These are phyloP conservation scores for Trichosporon faecale DNA, from an alignment of 1,284 basidiomycete genomes.

Conservation along the genomic window DNA sequence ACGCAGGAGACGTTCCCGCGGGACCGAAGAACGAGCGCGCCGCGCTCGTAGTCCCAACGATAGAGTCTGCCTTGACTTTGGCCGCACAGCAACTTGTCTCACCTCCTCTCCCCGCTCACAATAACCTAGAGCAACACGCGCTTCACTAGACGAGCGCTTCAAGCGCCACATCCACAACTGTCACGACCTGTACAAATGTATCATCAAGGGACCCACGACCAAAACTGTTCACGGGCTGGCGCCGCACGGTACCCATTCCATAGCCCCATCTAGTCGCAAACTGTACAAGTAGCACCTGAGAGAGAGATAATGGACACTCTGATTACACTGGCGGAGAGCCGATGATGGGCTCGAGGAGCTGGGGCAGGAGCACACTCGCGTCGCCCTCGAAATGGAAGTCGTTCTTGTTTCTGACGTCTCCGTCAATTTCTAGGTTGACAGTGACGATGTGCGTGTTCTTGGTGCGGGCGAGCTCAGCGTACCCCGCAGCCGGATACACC, in stretches of 20 bases:
- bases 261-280: background rate
- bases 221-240: background rate
- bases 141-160: background rate
- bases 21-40: background rate
- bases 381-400: slow-evolving; percentile 21
- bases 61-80: too few species aligned
- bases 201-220: background rate
- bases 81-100: too few species aligned
- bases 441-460: slow-evolving; percentile 14
- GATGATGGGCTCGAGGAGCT: slow-evolving; percentile 17
- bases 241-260: background rate
- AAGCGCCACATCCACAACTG: background rate
- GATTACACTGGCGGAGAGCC: background rate
- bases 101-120: background rate
- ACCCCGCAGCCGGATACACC: slow-evolving; percentile 20
- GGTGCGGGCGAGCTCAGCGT: slow-evolving; percentile 18
- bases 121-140: too few species aligned
- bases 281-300: background rate
- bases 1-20: background rate
- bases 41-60: too few species aligned
- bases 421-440: slow-evolving; percentile 19
- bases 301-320: background rate
- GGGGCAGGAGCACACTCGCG: slow-evolving; percentile 16
- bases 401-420: background rate
- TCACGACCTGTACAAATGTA: background rate